Conservation (phyloP, 305 asterid species). For the Andrographis paniculata region DNA sequence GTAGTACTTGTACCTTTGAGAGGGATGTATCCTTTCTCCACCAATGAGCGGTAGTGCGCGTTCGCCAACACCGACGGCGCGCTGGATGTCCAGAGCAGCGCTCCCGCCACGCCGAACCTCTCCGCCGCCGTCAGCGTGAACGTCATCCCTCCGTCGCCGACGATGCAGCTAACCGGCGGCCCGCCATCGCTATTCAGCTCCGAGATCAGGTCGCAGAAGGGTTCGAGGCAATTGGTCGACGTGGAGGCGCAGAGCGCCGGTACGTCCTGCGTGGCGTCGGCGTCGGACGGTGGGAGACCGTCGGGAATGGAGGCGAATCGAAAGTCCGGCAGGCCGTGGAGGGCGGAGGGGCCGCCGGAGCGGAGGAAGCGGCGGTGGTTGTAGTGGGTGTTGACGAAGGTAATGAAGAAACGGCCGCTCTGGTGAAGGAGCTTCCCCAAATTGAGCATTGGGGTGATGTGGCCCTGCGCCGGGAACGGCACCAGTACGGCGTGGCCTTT, state of each 20-base stretch:
- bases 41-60: too few species aligned
- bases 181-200: conserved; percentile 6
- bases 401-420: neutral
- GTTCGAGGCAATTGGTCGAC: conserved; percentile 14
- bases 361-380: conserved; percentile 16
- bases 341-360: conserved; percentile 8
- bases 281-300: conserved; percentile 22
- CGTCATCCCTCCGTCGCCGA: conserved; percentile 33
- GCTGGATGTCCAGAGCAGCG: conserved; percentile 28
- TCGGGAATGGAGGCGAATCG: conserved; percentile 19
- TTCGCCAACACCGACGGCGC: too few species aligned
- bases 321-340: conserved; percentile 19
- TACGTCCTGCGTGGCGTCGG: conserved; percentile 15
- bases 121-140: conserved; percentile 32
- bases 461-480: conserved; percentile 1
- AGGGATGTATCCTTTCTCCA: too few species aligned
- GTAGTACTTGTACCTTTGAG: too few species aligned
- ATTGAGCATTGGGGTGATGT: conserved; percentile 3
- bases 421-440: neutral
- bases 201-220: conserved; percentile 15
- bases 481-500: neutral
- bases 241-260: conserved; percentile 17
- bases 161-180: conserved; percentile 21
- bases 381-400: neutral
- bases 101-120: conserved; percentile 22